Percentiles rank a stretch among this genome's conserved stretches.
phyloP scores from a whole-genome alignment of 1,284 basidiomycete genomes.

The Cutaneotrichosporon sp. region DNA sequence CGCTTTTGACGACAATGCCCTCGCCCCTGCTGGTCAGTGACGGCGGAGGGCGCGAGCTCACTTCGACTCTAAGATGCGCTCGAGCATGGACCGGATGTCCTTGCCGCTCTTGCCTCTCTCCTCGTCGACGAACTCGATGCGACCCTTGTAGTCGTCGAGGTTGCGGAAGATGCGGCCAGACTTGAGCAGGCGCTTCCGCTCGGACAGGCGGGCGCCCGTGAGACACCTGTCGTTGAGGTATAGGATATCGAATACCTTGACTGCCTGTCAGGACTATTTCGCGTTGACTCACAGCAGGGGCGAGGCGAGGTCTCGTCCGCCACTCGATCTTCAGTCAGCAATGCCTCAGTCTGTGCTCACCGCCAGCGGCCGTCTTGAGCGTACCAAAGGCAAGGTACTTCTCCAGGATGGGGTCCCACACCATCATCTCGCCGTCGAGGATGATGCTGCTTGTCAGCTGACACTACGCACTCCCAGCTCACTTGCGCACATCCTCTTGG shows the following conservation, averaged over 20 bases:
- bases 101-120: slow-evolving; percentile 71
- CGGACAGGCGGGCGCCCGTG: slow-evolving; percentile 49
- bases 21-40: slow-evolving; percentile 64
- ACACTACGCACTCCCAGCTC: slow-evolving; percentile 48
- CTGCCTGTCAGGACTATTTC: slow-evolving; percentile 55
- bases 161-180: slow-evolving; percentile 43
- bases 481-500: slow-evolving; percentile 75
- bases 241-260: slow-evolving; percentile 91
- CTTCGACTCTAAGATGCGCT: slow-evolving; percentile 71
- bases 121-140: slow-evolving; percentile 74
- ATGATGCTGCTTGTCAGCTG: slow-evolving; percentile 66
- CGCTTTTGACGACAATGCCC: slow-evolving; percentile 87
- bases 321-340: slow-evolving; percentile 61
- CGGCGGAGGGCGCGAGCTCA: slow-evolving; percentile 24
- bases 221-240: slow-evolving; percentile 65
- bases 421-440: slow-evolving; percentile 94
- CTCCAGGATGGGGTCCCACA: slow-evolving; percentile 86
- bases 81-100: slow-evolving; percentile 75
- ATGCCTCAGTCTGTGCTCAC: slow-evolving; percentile 52
- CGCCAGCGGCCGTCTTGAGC: slow-evolving; percentile 78
- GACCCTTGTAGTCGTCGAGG: slow-evolving; percentile 61
- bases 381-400: slow-evolving; percentile 87
- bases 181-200: slow-evolving; percentile 52
- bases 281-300: slow-evolving; percentile 72
- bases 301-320: slow-evolving; percentile 71